These are phyloP conservation scores for Pythium sukuiense DNA, from an alignment of 352 stramenopile genomes.

Conservation along the genomic window DNA sequence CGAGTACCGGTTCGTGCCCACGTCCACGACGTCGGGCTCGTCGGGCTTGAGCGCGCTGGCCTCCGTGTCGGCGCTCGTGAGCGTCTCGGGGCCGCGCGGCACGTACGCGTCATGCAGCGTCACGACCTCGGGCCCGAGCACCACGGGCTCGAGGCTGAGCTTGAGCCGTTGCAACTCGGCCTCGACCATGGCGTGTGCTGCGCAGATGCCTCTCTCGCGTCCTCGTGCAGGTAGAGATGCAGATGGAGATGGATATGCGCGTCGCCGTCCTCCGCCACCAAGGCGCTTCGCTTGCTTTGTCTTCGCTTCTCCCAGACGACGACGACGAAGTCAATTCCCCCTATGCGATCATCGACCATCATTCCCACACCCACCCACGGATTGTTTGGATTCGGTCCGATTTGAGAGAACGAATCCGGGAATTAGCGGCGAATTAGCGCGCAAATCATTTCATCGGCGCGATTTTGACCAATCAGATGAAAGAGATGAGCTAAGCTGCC, in stretches of 20 bases:
- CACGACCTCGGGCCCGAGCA: constrained; percentile 52
- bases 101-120: constrained; percentile 66
- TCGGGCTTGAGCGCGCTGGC: constrained; percentile 30
- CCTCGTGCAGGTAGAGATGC: neutral
- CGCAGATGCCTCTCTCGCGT: neutral
- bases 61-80: constrained; percentile 54
- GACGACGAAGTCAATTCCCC: constrained; percentile 29
- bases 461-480: neutral
- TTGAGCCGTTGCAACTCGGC: constrained; percentile 70
- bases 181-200: constrained; percentile 22
- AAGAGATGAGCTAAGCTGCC: neutral
- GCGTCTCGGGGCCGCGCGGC: constrained; percentile 64
- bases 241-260: neutral
- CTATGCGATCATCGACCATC: constrained; percentile 13
- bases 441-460: neutral
- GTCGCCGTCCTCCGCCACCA: neutral
- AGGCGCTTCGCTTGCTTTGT: neutral
- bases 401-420: constrained; percentile 11
- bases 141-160: constrained; percentile 51
- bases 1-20: constrained; percentile 66
- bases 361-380: neutral
- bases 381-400: constrained; percentile 7
- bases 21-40: constrained; percentile 47
- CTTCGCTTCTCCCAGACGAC: neutral
- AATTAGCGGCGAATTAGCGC: constrained; percentile 22